Percentiles rank a stretch among this genome's conserved stretches.
Evolutionary conservation across 2,329 filamentous ascomycete species (phyloP).

Genomic region (Gaeumannomyces tritici): DNA sequence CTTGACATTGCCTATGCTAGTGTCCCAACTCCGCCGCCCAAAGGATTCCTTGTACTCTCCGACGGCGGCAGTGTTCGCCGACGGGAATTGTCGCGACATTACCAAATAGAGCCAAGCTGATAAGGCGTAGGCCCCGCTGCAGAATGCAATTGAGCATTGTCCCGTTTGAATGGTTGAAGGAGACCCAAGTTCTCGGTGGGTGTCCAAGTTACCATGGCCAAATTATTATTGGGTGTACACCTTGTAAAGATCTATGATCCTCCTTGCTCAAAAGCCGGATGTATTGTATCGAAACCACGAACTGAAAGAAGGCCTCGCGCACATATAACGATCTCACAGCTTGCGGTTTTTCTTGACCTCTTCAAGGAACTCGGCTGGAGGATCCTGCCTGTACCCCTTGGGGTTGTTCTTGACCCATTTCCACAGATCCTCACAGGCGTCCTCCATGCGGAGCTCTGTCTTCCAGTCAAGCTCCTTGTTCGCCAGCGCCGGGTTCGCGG

Average conservation of each 20-base stretch:
- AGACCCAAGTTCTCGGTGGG: not conserved
- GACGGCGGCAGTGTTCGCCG: too few relatives aligned
- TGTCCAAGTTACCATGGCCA: not conserved
- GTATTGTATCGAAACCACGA: not conserved
- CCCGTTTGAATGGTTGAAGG: not conserved
- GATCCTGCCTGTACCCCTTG: constrained; percentile 83
- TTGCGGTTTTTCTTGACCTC: constrained; percentile 36
- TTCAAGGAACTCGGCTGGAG: constrained; percentile 73
- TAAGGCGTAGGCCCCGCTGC: not conserved
- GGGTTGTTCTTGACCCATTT: constrained; percentile 97
- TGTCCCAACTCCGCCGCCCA: too few relatives aligned
- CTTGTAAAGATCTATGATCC: not conserved
- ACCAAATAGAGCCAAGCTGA: not conserved
- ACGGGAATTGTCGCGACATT: not conserved
- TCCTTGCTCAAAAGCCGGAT: too few relatives aligned
- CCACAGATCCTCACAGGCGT: constrained; percentile 92
- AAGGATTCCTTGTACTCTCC: not conserved
- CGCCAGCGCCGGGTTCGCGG: constrained; percentile 78
- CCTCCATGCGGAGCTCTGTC: constrained; percentile 80
- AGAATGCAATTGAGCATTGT: not conserved
- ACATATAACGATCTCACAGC: not conserved
- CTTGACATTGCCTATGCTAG: too few relatives aligned
- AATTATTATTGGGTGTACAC: not conserved
- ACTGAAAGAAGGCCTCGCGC: not conserved
- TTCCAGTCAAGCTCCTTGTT: constrained; percentile 90